Conservation (phyloP, 2,329 filamentous ascomycete genomes). For the Alternaria sp. region DNA sequence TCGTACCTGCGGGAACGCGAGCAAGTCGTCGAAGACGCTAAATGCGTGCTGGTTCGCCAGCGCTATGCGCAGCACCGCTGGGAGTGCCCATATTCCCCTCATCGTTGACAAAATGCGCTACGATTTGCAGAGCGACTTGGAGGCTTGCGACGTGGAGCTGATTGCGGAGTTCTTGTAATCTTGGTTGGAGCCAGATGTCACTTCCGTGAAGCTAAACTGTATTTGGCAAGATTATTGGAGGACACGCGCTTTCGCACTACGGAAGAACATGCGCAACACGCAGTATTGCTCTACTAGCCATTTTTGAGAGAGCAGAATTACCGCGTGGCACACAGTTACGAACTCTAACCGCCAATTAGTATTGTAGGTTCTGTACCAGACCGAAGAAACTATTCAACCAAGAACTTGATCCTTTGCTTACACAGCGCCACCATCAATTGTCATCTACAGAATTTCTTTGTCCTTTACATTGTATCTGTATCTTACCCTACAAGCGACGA, state of each 20-base stretch:
- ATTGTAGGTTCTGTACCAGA: too few relatives aligned
- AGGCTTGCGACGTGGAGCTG: slow-evolving; percentile 21
- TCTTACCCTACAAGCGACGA: too few relatives aligned
- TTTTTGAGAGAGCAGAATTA: too few relatives aligned
- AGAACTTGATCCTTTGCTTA: too few relatives aligned
- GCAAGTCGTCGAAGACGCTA: slow-evolving; percentile 86
- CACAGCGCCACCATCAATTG: too few relatives aligned
- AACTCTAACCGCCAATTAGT: too few relatives aligned
- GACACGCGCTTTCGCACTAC: not conserved
- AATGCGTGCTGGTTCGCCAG: slow-evolving; percentile 70
- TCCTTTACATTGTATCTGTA: too few relatives aligned
- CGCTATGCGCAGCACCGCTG: slow-evolving; percentile 57
- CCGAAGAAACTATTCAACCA: too few relatives aligned
- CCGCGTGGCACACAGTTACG: too few relatives aligned
- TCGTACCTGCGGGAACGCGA: slow-evolving; percentile 84
- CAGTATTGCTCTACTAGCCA: too few relatives aligned
- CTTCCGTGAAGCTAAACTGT: slow-evolving; percentile 30
- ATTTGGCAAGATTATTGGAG: slow-evolving; percentile 16
- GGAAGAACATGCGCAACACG: too few relatives aligned
- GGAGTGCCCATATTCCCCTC: slow-evolving; percentile 60
- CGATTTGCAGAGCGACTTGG: slow-evolving; percentile 7
- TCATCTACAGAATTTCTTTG: too few relatives aligned
- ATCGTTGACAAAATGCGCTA: slow-evolving; percentile 26
- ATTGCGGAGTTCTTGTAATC: slow-evolving; percentile 20
- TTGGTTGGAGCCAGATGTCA: slow-evolving; percentile 46